A percentile compares a stretch with the other conserved stretches of the same genome.
Conservation (phyloP, 2,329 filamentous ascomycete genomes). For the Ophiocordyceps polyrhachis-furcata region DNA sequence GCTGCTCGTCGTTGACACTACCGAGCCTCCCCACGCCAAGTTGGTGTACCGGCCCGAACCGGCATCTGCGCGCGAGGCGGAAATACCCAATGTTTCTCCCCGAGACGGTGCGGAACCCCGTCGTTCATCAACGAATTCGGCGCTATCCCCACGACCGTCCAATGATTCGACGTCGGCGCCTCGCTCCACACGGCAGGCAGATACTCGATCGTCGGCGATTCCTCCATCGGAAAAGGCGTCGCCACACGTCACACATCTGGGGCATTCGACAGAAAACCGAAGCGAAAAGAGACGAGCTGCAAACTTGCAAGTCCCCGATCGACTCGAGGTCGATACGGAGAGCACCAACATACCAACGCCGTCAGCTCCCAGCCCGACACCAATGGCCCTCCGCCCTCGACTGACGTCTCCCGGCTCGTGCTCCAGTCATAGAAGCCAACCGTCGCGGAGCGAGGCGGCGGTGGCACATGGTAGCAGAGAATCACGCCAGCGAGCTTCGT, state of each 20-base stretch:
- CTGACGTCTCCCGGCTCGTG: background rate
- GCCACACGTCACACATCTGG: too few relatives aligned
- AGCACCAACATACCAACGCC: conserved; percentile 11
- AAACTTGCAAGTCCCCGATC: background rate
- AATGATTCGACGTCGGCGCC: background rate
- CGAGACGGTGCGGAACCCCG: too few relatives aligned
- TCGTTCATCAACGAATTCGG: background rate
- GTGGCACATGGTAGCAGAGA: background rate
- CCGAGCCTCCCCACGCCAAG: conserved; percentile 22
- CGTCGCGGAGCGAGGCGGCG: too few relatives aligned
- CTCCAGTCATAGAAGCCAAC: background rate
- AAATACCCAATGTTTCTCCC: background rate
- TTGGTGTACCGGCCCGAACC: conserved; percentile 15
- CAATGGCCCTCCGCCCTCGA: conserved; percentile 3
- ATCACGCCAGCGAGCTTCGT: background rate
- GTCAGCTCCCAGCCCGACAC: conserved; percentile 16
- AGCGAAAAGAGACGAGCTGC: background rate
- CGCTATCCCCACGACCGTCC: background rate
- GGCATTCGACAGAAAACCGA: background rate
- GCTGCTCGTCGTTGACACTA: conserved; percentile 49
- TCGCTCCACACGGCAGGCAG: background rate
- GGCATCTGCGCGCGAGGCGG: background rate
- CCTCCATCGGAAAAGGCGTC: background rate
- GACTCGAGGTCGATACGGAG: background rate
- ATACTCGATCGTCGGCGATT: background rate